Evolutionary conservation across 2,329 filamentous ascomycete genomes (phyloP), one percentile per base, ranked within the genome.

Genomic region (Neophaeococcomyces mojaviensis): DNA sequence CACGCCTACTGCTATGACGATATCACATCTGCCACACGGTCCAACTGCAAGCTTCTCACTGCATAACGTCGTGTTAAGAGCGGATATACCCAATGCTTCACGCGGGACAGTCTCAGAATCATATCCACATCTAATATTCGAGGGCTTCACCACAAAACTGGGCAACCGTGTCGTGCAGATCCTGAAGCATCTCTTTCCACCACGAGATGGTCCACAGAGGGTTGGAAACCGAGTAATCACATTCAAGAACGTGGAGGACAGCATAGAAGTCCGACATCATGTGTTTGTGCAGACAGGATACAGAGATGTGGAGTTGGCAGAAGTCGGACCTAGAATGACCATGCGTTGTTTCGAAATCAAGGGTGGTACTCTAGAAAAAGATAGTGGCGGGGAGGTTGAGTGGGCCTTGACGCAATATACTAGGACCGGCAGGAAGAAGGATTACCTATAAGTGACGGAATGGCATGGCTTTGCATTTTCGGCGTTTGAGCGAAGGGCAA

Each of bases 381-480:
- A 89, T 60, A 94, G 94, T 65, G 86, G 55, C 3, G 90, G 90
- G 3, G 92, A 98, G 66, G 81, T 94, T 3, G 92, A 98, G 68
- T 98, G 92, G 92, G 85, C 92, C 53, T 73, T 98, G 53, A 94
- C 87, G 51, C 90, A 96, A 62, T 98, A 95, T 66, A 98, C 90
- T 7, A 77, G 92, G 56, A 97, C 90, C 12, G 83, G 84, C 58
- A 81, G 82, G 68, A 97, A 97, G 79, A 96, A 96, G 80, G 88
- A 94, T 61, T 95, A 94, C 62, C 74, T 96, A 45, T 96, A 55
- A 64, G 19, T 18, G 20, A 32, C 16, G 8, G 13, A 39, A 24
- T 26, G 15, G 37, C 8, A 36, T 12, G 15, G 35, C 8, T n/a
- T n/a, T n/a, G n/a, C n/a, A n/a, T n/a, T n/a, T n/a, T n/a, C n/a